Percentiles rank a stretch among this genome's conserved stretches.
Evolutionary conservation across 164 flowering plant genomes (phyloP).

Genomic region (Magnolia changhungtana): DNA sequence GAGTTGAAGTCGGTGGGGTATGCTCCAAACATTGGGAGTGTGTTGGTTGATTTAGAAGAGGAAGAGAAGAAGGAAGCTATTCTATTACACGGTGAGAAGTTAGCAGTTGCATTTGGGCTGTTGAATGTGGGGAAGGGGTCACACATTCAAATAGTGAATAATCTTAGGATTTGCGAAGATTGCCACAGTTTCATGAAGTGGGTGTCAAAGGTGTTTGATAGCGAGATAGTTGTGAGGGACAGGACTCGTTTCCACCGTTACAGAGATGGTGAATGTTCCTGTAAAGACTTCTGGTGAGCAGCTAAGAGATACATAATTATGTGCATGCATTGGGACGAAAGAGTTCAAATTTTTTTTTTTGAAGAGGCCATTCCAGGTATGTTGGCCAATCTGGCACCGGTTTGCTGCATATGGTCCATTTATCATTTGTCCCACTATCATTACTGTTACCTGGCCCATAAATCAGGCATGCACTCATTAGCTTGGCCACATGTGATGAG

Average conservation of each 20-base stretch:
- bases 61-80: constrained; percentile 62
- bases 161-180: constrained; percentile 76
- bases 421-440: no score
- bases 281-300: constrained; percentile 28
- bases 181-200: constrained; percentile 73
- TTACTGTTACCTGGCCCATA: no score
- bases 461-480: no score
- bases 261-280: constrained; percentile 54
- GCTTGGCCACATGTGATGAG: no score
- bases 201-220: constrained; percentile 50
- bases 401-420: no score
- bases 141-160: constrained; percentile 58
- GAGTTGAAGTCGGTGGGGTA: constrained; percentile 53
- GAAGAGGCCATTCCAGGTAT: no score
- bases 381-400: no score
- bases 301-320: neutral
- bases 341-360: no score
- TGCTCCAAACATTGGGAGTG: constrained; percentile 42
- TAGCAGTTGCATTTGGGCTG: constrained; percentile 68
- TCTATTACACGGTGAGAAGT: constrained; percentile 77
- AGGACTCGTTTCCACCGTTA: constrained; percentile 77
- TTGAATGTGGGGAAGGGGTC: constrained; percentile 29
- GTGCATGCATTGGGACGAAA: no score
- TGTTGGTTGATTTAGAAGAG: constrained; percentile 62
- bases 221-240: constrained; percentile 67